Evolutionary conservation across 768 basidiomycete species (phyloP), one percentile per base, ranked within the genome.

Genomic region (Agrocybe chaxingu): DNA sequence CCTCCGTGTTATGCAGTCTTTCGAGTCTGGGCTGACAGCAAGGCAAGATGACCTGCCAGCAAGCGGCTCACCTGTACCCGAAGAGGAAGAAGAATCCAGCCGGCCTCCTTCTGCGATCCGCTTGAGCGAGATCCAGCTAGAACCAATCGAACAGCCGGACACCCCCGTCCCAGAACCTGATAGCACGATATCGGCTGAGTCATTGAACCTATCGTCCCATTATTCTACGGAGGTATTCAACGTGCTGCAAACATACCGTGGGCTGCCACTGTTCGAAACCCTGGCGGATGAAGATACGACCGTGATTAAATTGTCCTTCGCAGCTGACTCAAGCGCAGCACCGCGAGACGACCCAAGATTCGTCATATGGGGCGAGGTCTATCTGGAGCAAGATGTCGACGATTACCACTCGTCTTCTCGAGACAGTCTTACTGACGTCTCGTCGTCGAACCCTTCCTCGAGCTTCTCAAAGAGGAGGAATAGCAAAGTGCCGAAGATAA

Each of bases 341-440:
- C 91, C 91, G 6, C 80, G 85, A 10, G 87, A 94, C 55, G 93
- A 97, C 57, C 92, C 93, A 11, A 80, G 92, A 0, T 95, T 95
- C 62, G 90, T 93, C 34, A 84, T 96, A 7, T 97, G 93, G 93
- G 92, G 90, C 24, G 81, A 84, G 57, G 68, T 76, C 6, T 56
- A 56, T 58, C 65, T 48, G 24, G 73, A 58, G 54, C 70, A 52
- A 47, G 64, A 69, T 19, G 48, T 54, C 35, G 71, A 71, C 35
- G 70, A 68, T 46, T 55, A 51, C 39, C 43, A 59, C 30, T 69
- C 70, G 2, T 48, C 58, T 7, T 69, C 71, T 12, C 61, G 70
- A 37, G 67, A 70, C 18, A 72, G 71, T 39, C 47, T 68, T 30
- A 66, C 65, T 0, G 70, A 71, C 40, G 35, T 53, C 18, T 57